Percentiles rank a stretch among this genome's conserved stretches.
phyloP scores from a whole-genome alignment of 306 rosid species.

The Potentilla sterilis region DNA sequence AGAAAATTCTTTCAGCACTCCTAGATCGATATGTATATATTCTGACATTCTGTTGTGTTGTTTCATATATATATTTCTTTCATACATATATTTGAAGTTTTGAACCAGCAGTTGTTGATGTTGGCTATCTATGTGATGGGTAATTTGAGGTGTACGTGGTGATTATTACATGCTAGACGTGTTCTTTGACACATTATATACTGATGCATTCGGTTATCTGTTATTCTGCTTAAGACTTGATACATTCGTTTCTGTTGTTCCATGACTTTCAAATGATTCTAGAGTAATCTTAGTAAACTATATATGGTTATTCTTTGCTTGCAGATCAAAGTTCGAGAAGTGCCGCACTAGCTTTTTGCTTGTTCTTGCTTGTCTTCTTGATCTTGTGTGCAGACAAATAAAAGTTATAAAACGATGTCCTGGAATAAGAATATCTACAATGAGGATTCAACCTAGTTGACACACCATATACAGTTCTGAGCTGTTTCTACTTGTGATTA shows the following conservation, averaged over 20 bases:
- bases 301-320: slow-evolving; percentile 13
- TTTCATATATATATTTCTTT: too few relatives aligned
- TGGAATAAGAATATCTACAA: background rate
- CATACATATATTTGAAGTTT: too few relatives aligned
- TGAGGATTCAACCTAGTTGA: background rate
- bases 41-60: too few relatives aligned
- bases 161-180: too few relatives aligned
- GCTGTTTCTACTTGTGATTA: slow-evolving; percentile 1
- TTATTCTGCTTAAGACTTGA: background rate
- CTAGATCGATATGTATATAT: too few relatives aligned
- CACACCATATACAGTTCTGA: background rate
- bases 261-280: background rate
- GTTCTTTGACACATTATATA: too few relatives aligned
- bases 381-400: slow-evolving; percentile 13
- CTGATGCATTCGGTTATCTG: too few relatives aligned
- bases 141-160: too few relatives aligned
- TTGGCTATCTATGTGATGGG: too few relatives aligned
- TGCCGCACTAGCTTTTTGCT: slow-evolving; percentile 26
- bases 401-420: background rate
- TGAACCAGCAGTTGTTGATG: too few relatives aligned
- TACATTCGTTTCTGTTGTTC: background rate
- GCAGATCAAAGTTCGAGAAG: slow-evolving; percentile 50
- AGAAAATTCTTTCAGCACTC: too few relatives aligned
- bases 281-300: background rate
- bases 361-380: background rate